Percentiles rank a stretch among this genome's conserved stretches.
phyloP scores from a whole-genome alignment of 2,329 filamentous ascomycete genomes.

The Alternaria sp. region DNA sequence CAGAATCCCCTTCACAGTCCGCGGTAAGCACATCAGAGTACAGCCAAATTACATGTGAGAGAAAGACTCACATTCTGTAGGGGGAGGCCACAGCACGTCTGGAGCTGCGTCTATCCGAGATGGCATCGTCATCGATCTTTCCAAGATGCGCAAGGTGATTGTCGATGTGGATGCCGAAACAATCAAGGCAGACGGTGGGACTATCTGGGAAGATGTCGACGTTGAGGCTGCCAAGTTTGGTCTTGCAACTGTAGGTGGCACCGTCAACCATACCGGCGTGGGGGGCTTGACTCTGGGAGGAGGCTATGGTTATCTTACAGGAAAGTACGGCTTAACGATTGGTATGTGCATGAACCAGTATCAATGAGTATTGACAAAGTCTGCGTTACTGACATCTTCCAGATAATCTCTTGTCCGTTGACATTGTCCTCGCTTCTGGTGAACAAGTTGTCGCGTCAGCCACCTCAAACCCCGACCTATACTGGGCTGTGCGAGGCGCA shows the following conservation, averaged over 20 bases:
- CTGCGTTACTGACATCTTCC: neutral
- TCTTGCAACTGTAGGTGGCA: conserved; percentile 67
- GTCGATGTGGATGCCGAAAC: conserved; percentile 56
- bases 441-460: conserved; percentile 42
- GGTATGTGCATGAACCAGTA: conserved; percentile 42
- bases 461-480: conserved; percentile 39
- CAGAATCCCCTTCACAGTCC: conserved; percentile 59
- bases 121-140: conserved; percentile 64
- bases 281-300: conserved; percentile 63
- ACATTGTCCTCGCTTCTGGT: conserved; percentile 46
- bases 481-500: conserved; percentile 50
- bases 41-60: neutral
- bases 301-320: conserved; percentile 64
- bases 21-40: conserved; percentile 16
- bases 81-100: conserved; percentile 64
- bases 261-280: conserved; percentile 68
- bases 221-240: conserved; percentile 56
- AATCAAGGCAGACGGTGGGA: conserved; percentile 60
- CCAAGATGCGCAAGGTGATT: conserved; percentile 57
- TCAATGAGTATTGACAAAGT: neutral
- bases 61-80: conserved; percentile 19
- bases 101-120: conserved; percentile 58
- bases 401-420: conserved; percentile 49
- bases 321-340: conserved; percentile 61
- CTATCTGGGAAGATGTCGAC: conserved; percentile 63